A percentile compares a stretch with the other conserved stretches of the same genome.
Evolutionary conservation across 2,329 filamentous ascomycete species (phyloP).

Genomic region (Ceratocystis harringtonii): DNA sequence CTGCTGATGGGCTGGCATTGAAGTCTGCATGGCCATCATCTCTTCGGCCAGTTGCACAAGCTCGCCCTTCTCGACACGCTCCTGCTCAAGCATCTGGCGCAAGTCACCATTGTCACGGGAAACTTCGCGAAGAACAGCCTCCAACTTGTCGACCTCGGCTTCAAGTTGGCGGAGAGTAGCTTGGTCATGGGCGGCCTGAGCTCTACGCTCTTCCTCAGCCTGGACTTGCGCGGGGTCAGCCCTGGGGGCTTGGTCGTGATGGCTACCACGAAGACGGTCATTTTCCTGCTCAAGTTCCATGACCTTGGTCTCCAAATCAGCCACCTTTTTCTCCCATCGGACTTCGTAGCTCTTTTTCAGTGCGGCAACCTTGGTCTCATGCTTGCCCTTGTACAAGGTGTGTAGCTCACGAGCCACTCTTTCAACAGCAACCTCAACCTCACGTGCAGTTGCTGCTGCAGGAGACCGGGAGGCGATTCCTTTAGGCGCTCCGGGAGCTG

Average conservation of each 20-base stretch:
- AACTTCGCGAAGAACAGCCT: constrained; percentile 55
- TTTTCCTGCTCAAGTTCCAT: constrained; percentile 58
- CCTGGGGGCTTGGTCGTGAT: neutral
- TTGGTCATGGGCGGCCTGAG: constrained; percentile 36
- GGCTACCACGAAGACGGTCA: constrained; percentile 50
- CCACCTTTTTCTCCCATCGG: constrained; percentile 77
- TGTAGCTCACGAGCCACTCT: constrained; percentile 91
- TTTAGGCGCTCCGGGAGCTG: constrained; percentile 13
- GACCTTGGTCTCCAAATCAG: constrained; percentile 58
- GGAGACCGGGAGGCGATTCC: constrained; percentile 27
- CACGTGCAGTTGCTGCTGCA: constrained; percentile 29
- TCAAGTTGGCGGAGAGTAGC: constrained; percentile 54
- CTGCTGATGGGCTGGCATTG: constrained; percentile 20
- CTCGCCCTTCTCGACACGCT: constrained; percentile 72
- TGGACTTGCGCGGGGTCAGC: constrained; percentile 31
- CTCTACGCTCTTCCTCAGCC: constrained; percentile 42
- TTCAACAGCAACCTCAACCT: constrained; percentile 75
- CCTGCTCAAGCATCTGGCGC: constrained; percentile 50
- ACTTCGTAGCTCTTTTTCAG: constrained; percentile 74
- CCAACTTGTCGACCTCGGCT: constrained; percentile 60
- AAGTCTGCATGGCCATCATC: constrained; percentile 56
- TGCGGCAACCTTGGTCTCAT: constrained; percentile 87
- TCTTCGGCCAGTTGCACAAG: constrained; percentile 69
- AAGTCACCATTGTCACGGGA: constrained; percentile 55
- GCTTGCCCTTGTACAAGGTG: constrained; percentile 87